These are phyloP conservation scores for Coelastrella sp. DNA, from an alignment of 139 green algal genomes.

Conservation along the genomic window DNA sequence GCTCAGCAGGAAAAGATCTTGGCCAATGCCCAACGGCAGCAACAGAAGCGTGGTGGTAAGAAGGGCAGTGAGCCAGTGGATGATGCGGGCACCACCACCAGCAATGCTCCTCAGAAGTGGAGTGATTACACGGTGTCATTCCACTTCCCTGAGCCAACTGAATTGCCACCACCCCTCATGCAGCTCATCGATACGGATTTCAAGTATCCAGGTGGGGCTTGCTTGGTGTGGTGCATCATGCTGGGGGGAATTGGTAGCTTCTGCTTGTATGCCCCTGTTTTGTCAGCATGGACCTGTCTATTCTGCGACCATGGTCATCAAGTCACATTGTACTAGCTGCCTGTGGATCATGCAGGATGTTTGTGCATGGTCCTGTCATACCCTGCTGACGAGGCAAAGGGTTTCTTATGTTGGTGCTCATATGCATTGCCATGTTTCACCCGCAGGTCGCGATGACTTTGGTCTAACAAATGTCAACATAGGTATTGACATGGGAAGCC, in stretches of 20 bases:
- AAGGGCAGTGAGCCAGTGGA: slow-evolving; percentile 50
- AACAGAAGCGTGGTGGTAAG: slow-evolving; percentile 59
- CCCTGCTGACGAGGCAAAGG: too few relatives aligned
- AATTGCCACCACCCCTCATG: slow-evolving; percentile 91
- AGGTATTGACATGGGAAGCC: slow-evolving; percentile 97
- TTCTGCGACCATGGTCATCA: too few relatives aligned
- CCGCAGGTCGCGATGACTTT: slow-evolving; percentile 86
- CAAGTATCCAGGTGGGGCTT: slow-evolving; percentile 87
- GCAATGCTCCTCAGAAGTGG: slow-evolving; percentile 66
- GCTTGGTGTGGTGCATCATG: not conserved
- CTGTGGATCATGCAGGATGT: too few relatives aligned
- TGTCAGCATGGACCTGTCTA: too few relatives aligned
- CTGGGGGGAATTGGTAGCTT: too few relatives aligned
- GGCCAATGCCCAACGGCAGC: slow-evolving; percentile 44
- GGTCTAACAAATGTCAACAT: slow-evolving; percentile 94
- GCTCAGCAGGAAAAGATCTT: slow-evolving; percentile 73
- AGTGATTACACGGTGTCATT: slow-evolving; percentile 93
- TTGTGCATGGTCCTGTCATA: too few relatives aligned
- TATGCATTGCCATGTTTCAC: too few relatives aligned
- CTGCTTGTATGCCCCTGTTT: too few relatives aligned
- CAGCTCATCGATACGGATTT: slow-evolving; percentile 95
- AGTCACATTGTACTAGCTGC: too few relatives aligned
- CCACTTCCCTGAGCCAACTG: slow-evolving; percentile 96
- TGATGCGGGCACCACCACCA: slow-evolving; percentile 56
- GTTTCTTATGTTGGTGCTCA: too few relatives aligned